These are phyloP conservation scores for Chenopodium album DNA, from an alignment of 148 eudicot species.

Conservation along the genomic window DNA sequence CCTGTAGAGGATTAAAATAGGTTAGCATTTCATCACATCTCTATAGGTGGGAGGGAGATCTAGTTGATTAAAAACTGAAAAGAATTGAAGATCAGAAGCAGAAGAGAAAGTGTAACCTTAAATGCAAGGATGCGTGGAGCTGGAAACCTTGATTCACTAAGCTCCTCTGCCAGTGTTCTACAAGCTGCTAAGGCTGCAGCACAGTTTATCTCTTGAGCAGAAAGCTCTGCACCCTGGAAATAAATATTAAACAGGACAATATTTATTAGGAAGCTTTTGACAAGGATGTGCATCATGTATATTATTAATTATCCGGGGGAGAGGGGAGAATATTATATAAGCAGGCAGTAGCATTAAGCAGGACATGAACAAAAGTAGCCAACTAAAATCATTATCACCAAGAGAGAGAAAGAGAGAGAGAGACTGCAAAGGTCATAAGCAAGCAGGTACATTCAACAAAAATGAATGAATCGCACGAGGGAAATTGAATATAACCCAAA, in stretches of 20 bases:
- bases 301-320: too few species aligned
- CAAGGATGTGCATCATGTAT: neutral
- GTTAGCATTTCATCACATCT: neutral
- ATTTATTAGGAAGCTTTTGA: neutral
- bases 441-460: slow-evolving; percentile 1
- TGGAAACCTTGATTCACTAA: slow-evolving; percentile 88
- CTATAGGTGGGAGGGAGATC: neutral
- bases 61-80: neutral
- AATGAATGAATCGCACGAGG: neutral
- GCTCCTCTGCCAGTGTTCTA: slow-evolving; percentile 97
- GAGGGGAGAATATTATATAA: neutral
- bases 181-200: slow-evolving; percentile 99
- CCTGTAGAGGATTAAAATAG: slow-evolving; percentile 45
- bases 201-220: slow-evolving; percentile 78
- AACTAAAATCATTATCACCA: too few species aligned
- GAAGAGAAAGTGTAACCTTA: slow-evolving; percentile 48
- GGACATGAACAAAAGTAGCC: neutral
- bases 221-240: slow-evolving; percentile 85
- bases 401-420: neutral
- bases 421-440: neutral
- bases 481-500: neutral
- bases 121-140: slow-evolving; percentile 98
- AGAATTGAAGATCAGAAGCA: neutral
- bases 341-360: neutral
- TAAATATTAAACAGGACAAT: slow-evolving; percentile 6